Evolutionary conservation across 257 asterid genomes (phyloP).

Genomic region (Nicotiana obtusifolia): DNA sequence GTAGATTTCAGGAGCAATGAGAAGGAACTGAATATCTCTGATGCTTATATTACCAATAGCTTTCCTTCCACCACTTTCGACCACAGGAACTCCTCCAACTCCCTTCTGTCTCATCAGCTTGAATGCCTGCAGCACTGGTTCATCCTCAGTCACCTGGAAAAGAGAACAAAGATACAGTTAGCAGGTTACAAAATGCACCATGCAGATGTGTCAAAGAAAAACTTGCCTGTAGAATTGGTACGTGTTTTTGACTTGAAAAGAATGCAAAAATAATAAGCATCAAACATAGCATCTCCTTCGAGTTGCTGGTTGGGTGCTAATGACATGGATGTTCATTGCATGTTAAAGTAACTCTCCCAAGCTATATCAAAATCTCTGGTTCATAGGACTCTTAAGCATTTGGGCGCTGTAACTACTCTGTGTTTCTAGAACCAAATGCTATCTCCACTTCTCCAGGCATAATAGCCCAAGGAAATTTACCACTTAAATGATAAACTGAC

Average conservation of each 20-base stretch:
- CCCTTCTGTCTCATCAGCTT: slow-evolving; percentile 85
- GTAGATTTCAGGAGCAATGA: slow-evolving; percentile 89
- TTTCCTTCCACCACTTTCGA: slow-evolving; percentile 58
- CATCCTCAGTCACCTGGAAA: slow-evolving; percentile 72
- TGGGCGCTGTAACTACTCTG: neutral
- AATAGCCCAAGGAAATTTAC: neutral
- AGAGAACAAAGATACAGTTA: neutral
- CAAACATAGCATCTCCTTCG: neutral
- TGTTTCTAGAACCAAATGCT: neutral
- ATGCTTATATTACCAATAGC: slow-evolving; percentile 94
- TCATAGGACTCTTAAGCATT: neutral
- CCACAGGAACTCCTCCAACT: slow-evolving; percentile 90
- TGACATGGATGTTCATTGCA: neutral
- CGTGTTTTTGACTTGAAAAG: neutral
- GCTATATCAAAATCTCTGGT: neutral
- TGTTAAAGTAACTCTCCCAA: neutral
- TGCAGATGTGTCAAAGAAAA: neutral
- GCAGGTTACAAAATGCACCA: neutral
- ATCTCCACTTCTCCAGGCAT: neutral
- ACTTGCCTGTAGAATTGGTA: neutral
- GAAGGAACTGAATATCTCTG: slow-evolving; percentile 93
- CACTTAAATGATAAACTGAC: neutral
- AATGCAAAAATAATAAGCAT: neutral
- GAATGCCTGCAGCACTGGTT: slow-evolving; percentile 94
- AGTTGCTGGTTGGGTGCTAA: neutral